Conservation (phyloP, 768 basidiomycete species). For the Psilocybe subaeruginosa region DNA sequence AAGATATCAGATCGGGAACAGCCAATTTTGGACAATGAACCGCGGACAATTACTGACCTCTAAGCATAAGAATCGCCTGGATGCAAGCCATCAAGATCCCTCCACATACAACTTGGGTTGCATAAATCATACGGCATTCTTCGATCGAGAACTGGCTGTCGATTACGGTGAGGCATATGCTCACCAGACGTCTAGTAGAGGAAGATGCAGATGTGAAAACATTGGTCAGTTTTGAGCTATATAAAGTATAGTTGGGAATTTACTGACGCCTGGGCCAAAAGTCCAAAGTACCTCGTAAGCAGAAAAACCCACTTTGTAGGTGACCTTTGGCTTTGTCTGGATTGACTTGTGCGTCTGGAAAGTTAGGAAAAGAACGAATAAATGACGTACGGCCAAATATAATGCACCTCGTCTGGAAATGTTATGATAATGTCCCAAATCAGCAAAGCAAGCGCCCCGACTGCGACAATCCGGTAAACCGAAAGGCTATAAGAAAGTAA, state of each 20-base stretch:
- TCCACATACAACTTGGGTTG: conserved; percentile 20
- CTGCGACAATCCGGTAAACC: conserved; percentile 5
- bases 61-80: conserved; percentile 21
- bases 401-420: conserved; percentile 19
- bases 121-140: conserved; percentile 19
- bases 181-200: conserved; percentile 17
- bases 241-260: background rate
- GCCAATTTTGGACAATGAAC: background rate
- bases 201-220: too few species aligned
- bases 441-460: conserved; percentile 22
- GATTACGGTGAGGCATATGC: conserved; percentile 12
- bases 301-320: conserved; percentile 27
- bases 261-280: conserved; percentile 21
- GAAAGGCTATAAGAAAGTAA: background rate
- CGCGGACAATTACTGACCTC: conserved; percentile 9
- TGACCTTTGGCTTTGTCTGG: conserved; percentile 16
- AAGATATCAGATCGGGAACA: background rate
- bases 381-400: conserved; percentile 23
- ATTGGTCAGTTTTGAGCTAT: background rate
- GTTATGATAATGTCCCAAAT: conserved; percentile 24
- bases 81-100: conserved; percentile 23
- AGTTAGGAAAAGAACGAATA: background rate
- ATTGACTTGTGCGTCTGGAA: background rate
- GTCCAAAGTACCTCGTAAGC: conserved; percentile 23
- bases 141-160: conserved; percentile 13